A percentile compares a stretch with the other conserved stretches of the same genome.
Conservation (phyloP, 371 early-diverging fungal genomes). For the Conidiobolus incongruus region DNA sequence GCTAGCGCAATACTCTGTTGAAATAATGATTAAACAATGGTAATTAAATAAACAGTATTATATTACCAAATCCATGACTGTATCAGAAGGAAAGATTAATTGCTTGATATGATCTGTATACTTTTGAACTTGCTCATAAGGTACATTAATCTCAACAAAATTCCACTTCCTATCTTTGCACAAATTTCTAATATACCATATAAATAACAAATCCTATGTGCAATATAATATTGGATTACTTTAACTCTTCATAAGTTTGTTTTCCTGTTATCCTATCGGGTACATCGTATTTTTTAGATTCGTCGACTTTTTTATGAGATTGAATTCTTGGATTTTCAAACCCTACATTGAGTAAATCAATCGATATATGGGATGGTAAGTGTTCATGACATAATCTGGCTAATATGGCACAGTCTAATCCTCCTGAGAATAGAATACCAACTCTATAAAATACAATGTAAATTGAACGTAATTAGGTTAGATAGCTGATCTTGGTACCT, state of each 20-base stretch:
- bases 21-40: not conserved
- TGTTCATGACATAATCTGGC: constrained; percentile 51
- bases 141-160: constrained; percentile 76
- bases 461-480: not conserved
- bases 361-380: constrained; percentile 42
- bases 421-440: constrained; percentile 83
- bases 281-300: constrained; percentile 32
- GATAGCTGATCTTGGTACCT: constrained; percentile 9
- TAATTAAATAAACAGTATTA: not conserved
- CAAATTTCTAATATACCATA: constrained; percentile 11
- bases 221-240: constrained; percentile 5
- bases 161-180: constrained; percentile 55
- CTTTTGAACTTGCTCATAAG: constrained; percentile 37
- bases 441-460: constrained; percentile 14
- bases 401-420: constrained; percentile 72
- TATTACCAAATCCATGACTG: constrained; percentile 76
- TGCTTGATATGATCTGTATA: constrained; percentile 29
- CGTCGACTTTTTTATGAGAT: not conserved
- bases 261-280: constrained; percentile 78
- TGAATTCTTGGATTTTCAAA: constrained; percentile 73
- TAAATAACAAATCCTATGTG: not conserved
- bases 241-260: constrained; percentile 32
- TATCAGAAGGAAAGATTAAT: constrained; percentile 58
- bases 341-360: constrained; percentile 87
- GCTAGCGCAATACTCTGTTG: constrained; percentile 80